These are phyloP conservation scores for Xylaria sp. DNA, from an alignment of 2,329 filamentous ascomycete species.

Conservation along the genomic window DNA sequence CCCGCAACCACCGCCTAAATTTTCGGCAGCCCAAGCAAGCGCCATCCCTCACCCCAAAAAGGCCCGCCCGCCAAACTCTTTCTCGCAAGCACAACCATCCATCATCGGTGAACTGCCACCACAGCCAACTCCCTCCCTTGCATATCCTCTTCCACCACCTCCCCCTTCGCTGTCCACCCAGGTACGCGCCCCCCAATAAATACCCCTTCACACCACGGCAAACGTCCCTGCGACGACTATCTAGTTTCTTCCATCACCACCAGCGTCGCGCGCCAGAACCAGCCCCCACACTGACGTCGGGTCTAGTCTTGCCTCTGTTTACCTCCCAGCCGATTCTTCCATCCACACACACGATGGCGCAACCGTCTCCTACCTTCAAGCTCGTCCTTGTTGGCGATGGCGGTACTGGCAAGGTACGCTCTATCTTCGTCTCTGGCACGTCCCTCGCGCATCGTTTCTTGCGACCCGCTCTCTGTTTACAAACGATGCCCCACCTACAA, in stretches of 20 bases:
- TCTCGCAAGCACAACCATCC: slow-evolving; percentile 40
- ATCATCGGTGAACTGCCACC: slow-evolving; percentile 44
- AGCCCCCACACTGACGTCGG: slow-evolving; percentile 41
- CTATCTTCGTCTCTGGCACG: slow-evolving; percentile 23
- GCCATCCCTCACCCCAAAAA: slow-evolving; percentile 34
- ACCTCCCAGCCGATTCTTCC: slow-evolving; percentile 28
- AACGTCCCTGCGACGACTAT: slow-evolving; percentile 16
- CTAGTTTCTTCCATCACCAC: slow-evolving; percentile 21
- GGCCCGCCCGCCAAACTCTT: slow-evolving; percentile 46
- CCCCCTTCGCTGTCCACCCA: slow-evolving; percentile 26
- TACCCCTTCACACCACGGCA: not conserved
- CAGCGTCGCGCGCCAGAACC: slow-evolving; percentile 25
- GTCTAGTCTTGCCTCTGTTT: slow-evolving; percentile 38
- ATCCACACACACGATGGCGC: slow-evolving; percentile 67
- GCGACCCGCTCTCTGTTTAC: slow-evolving; percentile 29
- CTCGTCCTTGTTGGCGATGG: slow-evolving; percentile 99
- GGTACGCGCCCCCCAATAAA: slow-evolving; percentile 30
- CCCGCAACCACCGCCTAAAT: slow-evolving; percentile 48
- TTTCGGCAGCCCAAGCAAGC: slow-evolving; percentile 46
- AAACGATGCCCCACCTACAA: slow-evolving; percentile 37
- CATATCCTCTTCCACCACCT: slow-evolving; percentile 23
- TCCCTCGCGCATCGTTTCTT: slow-evolving; percentile 19
- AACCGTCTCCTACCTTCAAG: slow-evolving; percentile 88
- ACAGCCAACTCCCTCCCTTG: slow-evolving; percentile 33
- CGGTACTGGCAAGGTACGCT: slow-evolving; percentile 96